Evolutionary conservation across 345 rosid genomes (phyloP).

Genomic region (Angophora floribunda): DNA sequence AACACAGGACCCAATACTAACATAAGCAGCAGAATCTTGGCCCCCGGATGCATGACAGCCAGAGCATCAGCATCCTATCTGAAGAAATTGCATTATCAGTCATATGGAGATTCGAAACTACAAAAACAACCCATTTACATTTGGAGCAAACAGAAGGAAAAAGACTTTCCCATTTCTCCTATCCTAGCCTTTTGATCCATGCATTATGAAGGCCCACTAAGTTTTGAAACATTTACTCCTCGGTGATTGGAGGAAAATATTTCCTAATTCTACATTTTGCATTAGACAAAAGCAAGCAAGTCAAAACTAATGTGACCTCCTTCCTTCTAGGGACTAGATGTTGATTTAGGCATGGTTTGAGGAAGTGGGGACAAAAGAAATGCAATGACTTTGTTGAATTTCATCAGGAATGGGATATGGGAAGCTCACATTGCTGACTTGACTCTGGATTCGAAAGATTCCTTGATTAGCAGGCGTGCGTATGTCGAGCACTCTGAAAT

Average conservation of each 20-base stretch:
- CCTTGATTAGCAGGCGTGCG: slow-evolving; percentile 83
- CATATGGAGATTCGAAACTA: not conserved
- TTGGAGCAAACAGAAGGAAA: not conserved
- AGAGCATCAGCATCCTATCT: not conserved
- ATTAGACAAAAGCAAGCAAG: not conserved
- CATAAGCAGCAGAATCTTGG: not conserved
- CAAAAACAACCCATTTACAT: not conserved
- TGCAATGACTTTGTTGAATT: not conserved
- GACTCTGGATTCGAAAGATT: slow-evolving; percentile 56
- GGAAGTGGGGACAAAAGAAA: not conserved
- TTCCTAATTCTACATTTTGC: not conserved
- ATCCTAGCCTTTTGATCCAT: not conserved
- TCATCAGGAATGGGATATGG: not conserved
- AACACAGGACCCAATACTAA: not conserved
- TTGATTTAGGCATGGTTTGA: not conserved
- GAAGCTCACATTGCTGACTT: slow-evolving; percentile 35
- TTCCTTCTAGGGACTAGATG: not conserved
- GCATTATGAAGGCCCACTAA: not conserved
- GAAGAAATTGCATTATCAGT: not conserved
- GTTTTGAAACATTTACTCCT: not conserved
- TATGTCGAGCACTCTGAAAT: slow-evolving; percentile 59
- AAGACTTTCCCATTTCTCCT: not conserved
- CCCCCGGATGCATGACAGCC: not conserved
- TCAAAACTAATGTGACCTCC: not conserved
- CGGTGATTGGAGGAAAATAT: not conserved